Evolutionary conservation across 2,329 filamentous ascomycete species (phyloP), one percentile per base, ranked within the genome.

Genomic region (Claviceps maximensis): DNA sequence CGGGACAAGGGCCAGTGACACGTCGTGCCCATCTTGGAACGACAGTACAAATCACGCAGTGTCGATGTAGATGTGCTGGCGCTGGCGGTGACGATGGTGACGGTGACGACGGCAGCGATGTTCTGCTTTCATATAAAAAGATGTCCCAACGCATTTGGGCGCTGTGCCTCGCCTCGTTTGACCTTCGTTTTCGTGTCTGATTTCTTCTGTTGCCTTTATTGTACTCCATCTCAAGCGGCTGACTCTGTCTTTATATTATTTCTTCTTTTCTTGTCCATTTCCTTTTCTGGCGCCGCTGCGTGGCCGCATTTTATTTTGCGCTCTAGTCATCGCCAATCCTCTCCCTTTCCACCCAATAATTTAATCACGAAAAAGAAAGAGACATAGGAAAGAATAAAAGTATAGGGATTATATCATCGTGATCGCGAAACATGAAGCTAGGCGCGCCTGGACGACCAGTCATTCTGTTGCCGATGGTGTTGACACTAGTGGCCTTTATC

Each of bases 401-500:
- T 31, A 31, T 5, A 31, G 9, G 29, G 9, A 31, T 5, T 5
- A 41, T 9, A 4, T 25, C n/a, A 19, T 33, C 15, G 33, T 40
- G n/a, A n/a, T n/a, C n/a, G n/a, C n/a, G 15, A 9, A 50, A 49
- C 19, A 55, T 53, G 54, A 51, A 53, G 45, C 38, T 51, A n/a
- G 17, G 27, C 31, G 31, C 9, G 31, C 31, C n/a, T 27, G 31
- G 27, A 1, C 48, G 40, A 33, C 61, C 68, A 40, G 54, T 63
- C 41, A 60, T 69, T 36, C 54, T 71, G 33, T 40, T 71, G 21
- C 71, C 70, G 49, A 53, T 72, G 56, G 58, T 65, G 27, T 58
- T 71, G 41, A 65, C 67, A 55, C 59, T 71, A 44, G 65, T 66
- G 57, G 67, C 63, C 38, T 67, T 72, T 54, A 61, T 73, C 40